Evolutionary conservation across 202 grass and related monocot species (phyloP), one percentile per base, ranked within the genome.

Genomic region (Tripidium arundinaceum): DNA sequence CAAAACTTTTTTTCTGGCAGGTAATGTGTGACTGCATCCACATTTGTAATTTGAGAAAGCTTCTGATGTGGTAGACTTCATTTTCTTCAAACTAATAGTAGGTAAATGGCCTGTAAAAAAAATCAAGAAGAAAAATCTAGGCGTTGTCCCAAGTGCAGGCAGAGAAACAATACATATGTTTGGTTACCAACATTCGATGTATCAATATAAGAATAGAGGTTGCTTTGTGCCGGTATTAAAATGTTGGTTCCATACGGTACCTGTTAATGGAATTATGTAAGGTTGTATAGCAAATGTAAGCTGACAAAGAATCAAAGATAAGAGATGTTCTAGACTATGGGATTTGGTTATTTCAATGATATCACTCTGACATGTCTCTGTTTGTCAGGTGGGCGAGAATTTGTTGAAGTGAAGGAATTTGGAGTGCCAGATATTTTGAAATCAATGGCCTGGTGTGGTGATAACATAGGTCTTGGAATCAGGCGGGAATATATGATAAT

Each of bases 341-440:
- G 11, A 52, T 37, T 78, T 52, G 6, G 31, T 66, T 65, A 50
- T 45, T 69, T 43, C 49, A 72, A 84, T 78, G 52, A 75, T 62
- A 37, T 83, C 52, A 40, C 49, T 87, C 12, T 83, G 63, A 74
- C 61, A 78, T 28, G 29, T 66, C 45, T 83, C 22, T 70, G 39
- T 36, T 73, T 33, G 59, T 85, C 82, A 99, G 96, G 96, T 85
- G 92, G 84, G 25, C 83, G 96, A 75, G 96, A 99, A 78, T 96
- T 99, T 77, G 87, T 93, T 19, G 96, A 99, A 83, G 85, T 99
- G 79, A 99, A 88, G 89, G 96, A 99, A 73, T 99, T 95, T 89
- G 84, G 87, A 68, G 89, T 99, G 67, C 89, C 92, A 33, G 96
- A 99, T 82, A 65, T 76, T 0, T 89, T 96, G 46, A 90, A 91